Base-by-base conservation (phyloP, 1,284 basidiomycete genomes). In the Trichosporon sp. region DNA sequence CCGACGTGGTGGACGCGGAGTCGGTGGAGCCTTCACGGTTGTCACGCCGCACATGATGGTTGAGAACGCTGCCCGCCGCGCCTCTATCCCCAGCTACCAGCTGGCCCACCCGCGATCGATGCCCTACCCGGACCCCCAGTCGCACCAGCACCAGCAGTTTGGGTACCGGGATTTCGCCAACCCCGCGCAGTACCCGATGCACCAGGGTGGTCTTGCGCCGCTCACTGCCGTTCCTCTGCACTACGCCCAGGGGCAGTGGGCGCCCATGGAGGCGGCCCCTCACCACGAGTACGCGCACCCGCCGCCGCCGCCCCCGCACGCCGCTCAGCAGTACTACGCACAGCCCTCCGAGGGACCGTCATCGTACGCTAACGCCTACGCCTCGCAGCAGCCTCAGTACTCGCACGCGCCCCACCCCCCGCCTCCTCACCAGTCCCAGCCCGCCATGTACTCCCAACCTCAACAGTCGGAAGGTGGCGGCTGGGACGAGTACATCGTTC, bases 11-110 rank as follows among this genome's bases (percentile, higher is more conserved):
- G 53, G 53, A 27, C 35, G 66, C 51, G 32, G 56, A 1, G 62
- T 47, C 25, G 66, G 68, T 11, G 27, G 34, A 8, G 56, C 70
- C 3, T 35, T 66, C 35, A 38, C 68, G 9, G 34, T 69, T 9
- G 42, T 66, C 21, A 64, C 64, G 12, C 65, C 51, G 12, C 51
- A 47, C 65, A 35, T 34, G 42, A 68, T 68, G 68, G 64, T 65
- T 7, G 68, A 68, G 44, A 44, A 60, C 12, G 64, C 68, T 9
- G 65, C 65, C 21, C 68, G 64, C 29, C 68, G 64, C 31, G 58
- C 64, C 12, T 58, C 64, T 23, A 13, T 62, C 9, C 31, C 68
- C 64, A 32, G 44, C 7, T 53, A 64, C 34, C 63, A 65, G 34
- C 15, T 66, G 5, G 29, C 53, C 13, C 53, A 58, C 53, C 53